Evolutionary conservation across 2,329 filamentous ascomycete genomes (phyloP), one percentile per base, ranked within the genome.

Genomic region (Xylariaceae sp.): DNA sequence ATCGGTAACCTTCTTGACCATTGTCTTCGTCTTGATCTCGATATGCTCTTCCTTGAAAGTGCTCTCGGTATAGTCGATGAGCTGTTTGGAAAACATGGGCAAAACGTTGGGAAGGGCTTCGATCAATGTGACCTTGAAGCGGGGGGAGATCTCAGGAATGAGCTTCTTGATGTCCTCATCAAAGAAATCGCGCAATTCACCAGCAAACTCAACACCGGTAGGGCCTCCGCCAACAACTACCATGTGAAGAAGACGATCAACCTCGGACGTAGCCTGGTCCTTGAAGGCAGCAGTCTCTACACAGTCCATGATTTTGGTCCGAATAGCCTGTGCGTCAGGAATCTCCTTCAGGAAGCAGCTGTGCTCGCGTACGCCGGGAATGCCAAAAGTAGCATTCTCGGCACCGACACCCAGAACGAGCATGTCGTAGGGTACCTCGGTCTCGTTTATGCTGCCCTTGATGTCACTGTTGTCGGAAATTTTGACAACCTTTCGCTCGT

Each of bases 281-380:
- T 97, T 97, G 84, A 98, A 96, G 48, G 89, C 91, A 39, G 93
- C 93, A 28, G 91, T 96, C 73, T 98, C 93, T 56, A 95, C 90
- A 66, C 93, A 98, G 73, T 98, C 93, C 93, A 98, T 98, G 69
- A 98, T 96, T 69, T 89, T 89, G 77, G 91, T 96, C 62, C 93
- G 89, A 64, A 98, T 98, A 61, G 81, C 80, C 71, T 98, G 93
- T 43, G 93, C 93, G 65, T 98, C 94, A 52, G 79, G 82, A 62
- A 98, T 95, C 72, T 98, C 94, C 78, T 98, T 98, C 64, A 98
- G 72, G 79, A 98, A 98, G 73, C 90, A 95, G 56, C 88, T 91
- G 75, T 98, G 73, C 70, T 98, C 93, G 54, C 82, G 83, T 42
- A 98, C 93, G 66, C 93, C 93, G 41, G 89, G 89, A 59, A 98